Base-by-base conservation (phyloP, 2,329 filamentous ascomycete species). In the Fusarium succisae region DNA sequence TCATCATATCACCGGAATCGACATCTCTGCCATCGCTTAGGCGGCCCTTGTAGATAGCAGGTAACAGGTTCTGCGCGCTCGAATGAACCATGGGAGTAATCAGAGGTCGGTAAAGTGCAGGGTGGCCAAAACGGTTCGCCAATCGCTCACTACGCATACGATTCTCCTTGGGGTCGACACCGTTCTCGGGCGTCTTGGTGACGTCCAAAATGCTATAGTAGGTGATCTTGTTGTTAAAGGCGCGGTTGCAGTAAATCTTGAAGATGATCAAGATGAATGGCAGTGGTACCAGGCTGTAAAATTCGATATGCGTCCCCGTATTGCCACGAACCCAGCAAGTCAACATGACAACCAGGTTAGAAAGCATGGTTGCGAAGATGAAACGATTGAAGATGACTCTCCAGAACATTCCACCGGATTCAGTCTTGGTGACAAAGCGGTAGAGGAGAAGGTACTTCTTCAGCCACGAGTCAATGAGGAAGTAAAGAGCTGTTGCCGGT, bases 371-470 rank as follows among this genome's bases (percentile, higher is more conserved):
- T 35, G 91, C 94, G 77, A 98, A 96, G 30, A 98, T 85, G 81
- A 98, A 87, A n/a, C 96, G 93, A 82, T 99, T 99, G 87, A 94
- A 97, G 12, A 98, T 82, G 3, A 95, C 90, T 24, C 94, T 91
- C 96, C 96, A 99, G 80, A 94, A 98, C 81, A 93, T 90, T 57
- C 96, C 96, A 14, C 95, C 96, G 1, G 95, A 98, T 80, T 99
- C 96, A 35, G 93, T 98, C 86, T 98, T 99, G 53, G 96, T 99
- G 74, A 97, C 90, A 80, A 98, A 98, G 73, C 98, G 93, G 83
- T 99, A 98, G 75, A 98, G 88, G 44, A 98, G 85, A 51, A 98
- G 86, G 80, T 99, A 99, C 84, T 98, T 98, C 88, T 98, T 98
- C 80, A 98, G 87, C 83, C 92, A 94, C 9, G 92, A 91, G 81